Evolutionary conservation across 2,329 filamentous ascomycete species (phyloP).

Genomic region (Cephalotrichum gorgonifer): DNA sequence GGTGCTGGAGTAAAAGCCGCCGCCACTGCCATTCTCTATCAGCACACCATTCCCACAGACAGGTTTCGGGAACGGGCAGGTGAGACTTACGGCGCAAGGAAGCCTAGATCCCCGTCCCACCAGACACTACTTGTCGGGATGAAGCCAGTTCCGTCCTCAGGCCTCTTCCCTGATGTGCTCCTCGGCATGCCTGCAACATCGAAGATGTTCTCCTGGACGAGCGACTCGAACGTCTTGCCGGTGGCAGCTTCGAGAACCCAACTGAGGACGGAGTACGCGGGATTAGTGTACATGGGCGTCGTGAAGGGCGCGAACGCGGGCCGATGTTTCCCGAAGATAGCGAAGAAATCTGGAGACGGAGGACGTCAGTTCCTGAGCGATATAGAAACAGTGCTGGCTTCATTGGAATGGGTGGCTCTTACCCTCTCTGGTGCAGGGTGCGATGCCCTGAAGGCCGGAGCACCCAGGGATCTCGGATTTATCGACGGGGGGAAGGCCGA

Average conservation of each 20-base stretch:
- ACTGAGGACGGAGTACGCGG: conserved; percentile 32
- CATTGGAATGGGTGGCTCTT: not conserved
- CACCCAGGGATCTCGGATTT: not conserved
- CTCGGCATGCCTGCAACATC: conserved; percentile 28
- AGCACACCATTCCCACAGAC: accelerated
- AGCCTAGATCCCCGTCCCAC: conserved; percentile 22
- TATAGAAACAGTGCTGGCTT: conserved; percentile 3
- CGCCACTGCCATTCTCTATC: conserved; percentile 15
- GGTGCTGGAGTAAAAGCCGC: conserved; percentile 29
- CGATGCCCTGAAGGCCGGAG: not conserved
- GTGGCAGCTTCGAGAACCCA: conserved; percentile 32
- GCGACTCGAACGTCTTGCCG: conserved; percentile 24
- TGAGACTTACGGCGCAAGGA: conserved; percentile 23
- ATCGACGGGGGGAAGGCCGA: not conserved
- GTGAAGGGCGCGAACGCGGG: conserved; percentile 32
- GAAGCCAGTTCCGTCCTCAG: conserved; percentile 20
- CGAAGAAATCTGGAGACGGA: conserved; percentile 13
- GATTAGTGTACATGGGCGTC: conserved; percentile 38
- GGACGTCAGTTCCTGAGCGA: conserved; percentile 7
- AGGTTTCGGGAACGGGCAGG: not conserved
- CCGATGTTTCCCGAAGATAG: conserved; percentile 10
- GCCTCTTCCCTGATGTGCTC: conserved; percentile 22
- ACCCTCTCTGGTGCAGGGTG: conserved; percentile 3
- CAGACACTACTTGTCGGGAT: conserved; percentile 21
- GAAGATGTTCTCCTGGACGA: conserved; percentile 28